Base-by-base conservation (phyloP, 1,284 basidiomycete genomes). In the Moesziomyces sp. region DNA sequence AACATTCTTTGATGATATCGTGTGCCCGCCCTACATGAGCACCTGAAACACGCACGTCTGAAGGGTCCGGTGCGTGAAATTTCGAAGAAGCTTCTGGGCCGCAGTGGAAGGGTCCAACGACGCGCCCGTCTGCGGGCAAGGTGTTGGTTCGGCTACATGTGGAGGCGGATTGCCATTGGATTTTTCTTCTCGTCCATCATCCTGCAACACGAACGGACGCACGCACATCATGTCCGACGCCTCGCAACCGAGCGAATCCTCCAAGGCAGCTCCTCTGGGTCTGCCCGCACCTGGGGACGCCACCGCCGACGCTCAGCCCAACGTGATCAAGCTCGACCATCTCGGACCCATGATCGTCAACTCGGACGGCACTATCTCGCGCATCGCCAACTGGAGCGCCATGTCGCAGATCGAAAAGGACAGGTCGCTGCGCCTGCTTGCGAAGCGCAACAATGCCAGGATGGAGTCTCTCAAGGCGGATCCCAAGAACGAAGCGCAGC, bases 271-370 rank as follows among this genome's bases (percentile, higher is more conserved):
- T 13, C 53, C 59, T 26, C 67, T 74, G 5, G 62, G 67, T 0
- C 53, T 77, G 13, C 74, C 74, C 6, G 71, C 74, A 21, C 74
- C 71, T 1, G 62, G 58, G 10, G 70, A 77, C 19, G 59, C 18
- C 0, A 49, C 57, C 0, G 23, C 58, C n/a, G 66, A 69, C 9
- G 38, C 71, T 11, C 66, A 59, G 30, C 13, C 30, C 50, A 56
- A 58, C n/a, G 62, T 58, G 46, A 60, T 77, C 67, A 78, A 76
- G 56, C 65, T 80, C 6, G 78, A 80, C 35, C 63, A 77, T 18
- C 64, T 80, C 34, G 78, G 78, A 1, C 78, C 78, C 6, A 73
- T 80, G 60, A 61, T 80, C 14, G 74, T 80, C 60, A 79, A 78
- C 48, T 66, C 65, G 40, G 70, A 80, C 56, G 78, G 78, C 46